Conservation (phyloP, 73 alveolate genomes). For the Tetrahymena elliotti region DNA sequence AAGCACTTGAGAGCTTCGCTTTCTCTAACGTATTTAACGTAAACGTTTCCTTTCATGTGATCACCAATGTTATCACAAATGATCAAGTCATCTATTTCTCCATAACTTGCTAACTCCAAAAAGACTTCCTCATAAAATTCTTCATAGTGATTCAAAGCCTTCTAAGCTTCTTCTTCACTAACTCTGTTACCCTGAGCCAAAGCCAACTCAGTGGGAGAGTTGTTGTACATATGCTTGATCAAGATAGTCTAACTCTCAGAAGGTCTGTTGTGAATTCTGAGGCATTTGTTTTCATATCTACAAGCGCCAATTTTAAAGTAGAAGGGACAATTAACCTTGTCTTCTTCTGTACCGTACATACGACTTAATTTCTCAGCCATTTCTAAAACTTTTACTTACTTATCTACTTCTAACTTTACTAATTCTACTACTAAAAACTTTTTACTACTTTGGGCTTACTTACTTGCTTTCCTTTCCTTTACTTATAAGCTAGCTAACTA, state of each 20-base stretch:
- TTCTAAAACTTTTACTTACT: background rate
- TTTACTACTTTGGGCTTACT: background rate
- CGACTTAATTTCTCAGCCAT: slow-evolving; percentile 95
- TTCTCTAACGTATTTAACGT: slow-evolving; percentile 93
- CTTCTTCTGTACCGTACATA: slow-evolving; percentile 99
- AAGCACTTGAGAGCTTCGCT: slow-evolving; percentile 91
- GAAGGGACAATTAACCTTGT: slow-evolving; percentile 97
- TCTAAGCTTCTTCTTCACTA: slow-evolving; percentile 68
- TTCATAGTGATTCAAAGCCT: slow-evolving; percentile 93
- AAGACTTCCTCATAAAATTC: slow-evolving; percentile 97
- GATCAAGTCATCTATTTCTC: slow-evolving; percentile 96
- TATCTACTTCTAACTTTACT: background rate
- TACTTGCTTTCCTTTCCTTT: background rate
- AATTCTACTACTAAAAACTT: background rate
- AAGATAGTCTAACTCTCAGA: slow-evolving; percentile 91
- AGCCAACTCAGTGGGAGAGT: slow-evolving; percentile 84
- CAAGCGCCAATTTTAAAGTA: slow-evolving; percentile 99
- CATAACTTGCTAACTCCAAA: slow-evolving; percentile 93
- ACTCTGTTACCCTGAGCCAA: slow-evolving; percentile 70
- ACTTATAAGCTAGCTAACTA: background rate
- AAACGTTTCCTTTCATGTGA: slow-evolving; percentile 98
- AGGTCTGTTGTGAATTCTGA: slow-evolving; percentile 98
- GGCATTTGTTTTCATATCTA: slow-evolving; percentile 99
- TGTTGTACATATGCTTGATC: slow-evolving; percentile 87
- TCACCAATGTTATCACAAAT: slow-evolving; percentile 99